Conservation (phyloP, 2,329 filamentous ascomycete genomes). For the Aspergillus udagawae region DNA sequence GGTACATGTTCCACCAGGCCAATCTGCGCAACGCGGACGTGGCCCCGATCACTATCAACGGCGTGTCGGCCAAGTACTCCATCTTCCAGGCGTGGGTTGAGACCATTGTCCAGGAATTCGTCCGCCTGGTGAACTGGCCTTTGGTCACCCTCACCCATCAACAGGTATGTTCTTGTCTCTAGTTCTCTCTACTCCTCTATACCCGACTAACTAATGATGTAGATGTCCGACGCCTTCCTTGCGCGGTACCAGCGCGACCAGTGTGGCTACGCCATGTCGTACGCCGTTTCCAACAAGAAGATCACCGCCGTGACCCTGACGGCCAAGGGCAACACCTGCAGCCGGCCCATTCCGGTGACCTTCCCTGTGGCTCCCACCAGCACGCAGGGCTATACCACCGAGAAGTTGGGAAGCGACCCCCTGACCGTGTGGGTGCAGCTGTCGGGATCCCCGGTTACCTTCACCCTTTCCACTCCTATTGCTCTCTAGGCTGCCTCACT, state of each 20-base stretch:
- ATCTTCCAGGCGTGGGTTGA: conserved; percentile 58
- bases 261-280: conserved; percentile 49
- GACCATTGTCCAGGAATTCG: conserved; percentile 51
- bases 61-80: conserved; percentile 45
- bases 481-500: conserved; percentile 18
- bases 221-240: conserved; percentile 48
- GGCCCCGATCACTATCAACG: conserved; percentile 46
- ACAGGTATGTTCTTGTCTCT: conserved; percentile 35
- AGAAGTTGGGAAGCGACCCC: conserved; percentile 54
- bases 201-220: not conserved
- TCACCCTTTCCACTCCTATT: conserved; percentile 41
- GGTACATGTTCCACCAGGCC: conserved; percentile 63
- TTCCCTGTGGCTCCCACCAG: conserved; percentile 45
- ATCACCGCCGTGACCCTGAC: conserved; percentile 52
- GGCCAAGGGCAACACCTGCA: conserved; percentile 49
- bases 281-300: conserved; percentile 40
- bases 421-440: conserved; percentile 49
- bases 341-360: conserved; percentile 52
- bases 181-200: not conserved
- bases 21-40: conserved; percentile 54
- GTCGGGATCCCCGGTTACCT: conserved; percentile 43
- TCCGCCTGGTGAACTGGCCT: conserved; percentile 52
- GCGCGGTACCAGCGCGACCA: conserved; percentile 52
- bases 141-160: conserved; percentile 55
- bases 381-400: conserved; percentile 43